phyloP scores from a whole-genome alignment of 306 rosid species.

The Lathyrus sativus region DNA sequence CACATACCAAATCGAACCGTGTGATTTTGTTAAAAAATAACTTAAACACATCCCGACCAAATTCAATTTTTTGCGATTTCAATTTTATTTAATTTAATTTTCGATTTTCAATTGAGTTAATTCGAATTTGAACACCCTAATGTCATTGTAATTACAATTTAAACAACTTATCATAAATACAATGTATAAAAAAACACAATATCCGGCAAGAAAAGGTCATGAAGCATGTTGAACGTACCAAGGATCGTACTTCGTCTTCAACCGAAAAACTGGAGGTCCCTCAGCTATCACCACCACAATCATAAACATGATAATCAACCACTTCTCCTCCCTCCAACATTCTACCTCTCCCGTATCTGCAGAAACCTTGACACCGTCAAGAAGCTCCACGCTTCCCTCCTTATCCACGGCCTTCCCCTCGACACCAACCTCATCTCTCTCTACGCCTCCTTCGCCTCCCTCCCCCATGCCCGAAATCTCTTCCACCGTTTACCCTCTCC shows the following conservation, averaged over 20 bases:
- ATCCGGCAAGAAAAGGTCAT: not conserved
- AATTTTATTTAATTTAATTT: too few species aligned
- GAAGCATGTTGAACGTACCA: slow-evolving; percentile 5
- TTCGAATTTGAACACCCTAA: too few species aligned
- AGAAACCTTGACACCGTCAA: slow-evolving; percentile 49
- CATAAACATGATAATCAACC: not conserved
- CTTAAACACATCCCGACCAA: too few species aligned
- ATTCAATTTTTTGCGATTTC: too few species aligned
- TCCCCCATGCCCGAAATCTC: slow-evolving; percentile 58
- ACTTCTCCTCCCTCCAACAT: slow-evolving; percentile 41
- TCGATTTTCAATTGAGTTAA: too few species aligned
- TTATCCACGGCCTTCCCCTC: slow-evolving; percentile 50
- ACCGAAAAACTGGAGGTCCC: slow-evolving; percentile 5
- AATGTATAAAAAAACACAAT: too few species aligned
- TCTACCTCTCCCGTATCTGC: slow-evolving; percentile 52
- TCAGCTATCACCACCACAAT: not conserved
- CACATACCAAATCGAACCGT: too few species aligned
- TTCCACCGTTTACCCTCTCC: slow-evolving; percentile 58
- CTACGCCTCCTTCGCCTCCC: slow-evolving; percentile 58
- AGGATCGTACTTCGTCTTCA: slow-evolving; percentile 19
- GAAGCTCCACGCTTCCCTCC: slow-evolving; percentile 59
- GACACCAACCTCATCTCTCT: slow-evolving; percentile 56
- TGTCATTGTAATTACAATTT: too few species aligned
- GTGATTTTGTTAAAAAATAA: too few species aligned
- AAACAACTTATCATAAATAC: too few species aligned